Conservation (phyloP, 2,329 filamentous ascomycete species). For the Spiromastix sp. region DNA sequence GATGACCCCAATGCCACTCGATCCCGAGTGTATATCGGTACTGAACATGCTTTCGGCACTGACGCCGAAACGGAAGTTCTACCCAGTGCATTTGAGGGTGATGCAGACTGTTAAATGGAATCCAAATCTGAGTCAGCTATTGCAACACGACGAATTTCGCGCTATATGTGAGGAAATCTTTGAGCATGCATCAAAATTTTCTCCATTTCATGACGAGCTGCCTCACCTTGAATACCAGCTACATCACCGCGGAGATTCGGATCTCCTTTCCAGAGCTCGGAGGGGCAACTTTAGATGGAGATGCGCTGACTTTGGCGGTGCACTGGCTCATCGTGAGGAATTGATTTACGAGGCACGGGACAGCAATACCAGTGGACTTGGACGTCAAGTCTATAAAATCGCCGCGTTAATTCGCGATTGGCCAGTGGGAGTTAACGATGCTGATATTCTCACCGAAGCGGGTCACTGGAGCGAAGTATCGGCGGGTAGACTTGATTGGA, state of each 20-base stretch:
- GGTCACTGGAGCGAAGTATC: constrained; percentile 5
- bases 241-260: constrained; percentile 5
- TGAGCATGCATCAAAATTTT: constrained; percentile 8
- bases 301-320: constrained; percentile 6
- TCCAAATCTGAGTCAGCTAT: constrained; percentile 8
- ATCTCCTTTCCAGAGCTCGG: constrained; percentile 14
- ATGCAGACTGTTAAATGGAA: constrained; percentile 19
- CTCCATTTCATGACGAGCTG: constrained; percentile 6
- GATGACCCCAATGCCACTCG: constrained; percentile 11
- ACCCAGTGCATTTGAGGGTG: constrained; percentile 14
- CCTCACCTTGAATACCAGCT: constrained; percentile 2
- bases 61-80: constrained; percentile 17
- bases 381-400: constrained; percentile 9
- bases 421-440: constrained; percentile 4
- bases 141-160: constrained; percentile 15
- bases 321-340: neutral
- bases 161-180: constrained; percentile 11
- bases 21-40: constrained; percentile 6
- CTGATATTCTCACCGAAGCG: constrained; percentile 1
- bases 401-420: constrained; percentile 11
- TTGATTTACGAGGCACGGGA: constrained; percentile 8
- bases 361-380: constrained; percentile 6
- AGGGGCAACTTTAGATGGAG: constrained; percentile 6
- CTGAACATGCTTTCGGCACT: constrained; percentile 16
- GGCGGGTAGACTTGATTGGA: neutral